Evolutionary conservation across 2,329 filamentous ascomycete species (phyloP).

Genomic region (Penicillium sclerotiorum): DNA sequence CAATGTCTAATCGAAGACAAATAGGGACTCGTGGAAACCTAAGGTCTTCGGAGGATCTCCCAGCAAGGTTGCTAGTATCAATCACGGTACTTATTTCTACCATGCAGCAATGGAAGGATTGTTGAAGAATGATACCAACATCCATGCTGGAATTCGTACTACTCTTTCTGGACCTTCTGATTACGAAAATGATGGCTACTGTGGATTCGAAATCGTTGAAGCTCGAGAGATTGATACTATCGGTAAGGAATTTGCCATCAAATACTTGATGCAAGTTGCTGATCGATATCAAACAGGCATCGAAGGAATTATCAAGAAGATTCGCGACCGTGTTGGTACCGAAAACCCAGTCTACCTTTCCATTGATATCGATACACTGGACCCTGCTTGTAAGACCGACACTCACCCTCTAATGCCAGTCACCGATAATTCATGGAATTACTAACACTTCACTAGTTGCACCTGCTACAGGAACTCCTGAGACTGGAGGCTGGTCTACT

Average conservation of each 20-base stretch:
- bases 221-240: conserved; percentile 71
- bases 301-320: conserved; percentile 76
- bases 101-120: conserved; percentile 78
- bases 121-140: conserved; percentile 78
- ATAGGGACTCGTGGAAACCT: conserved; percentile 67
- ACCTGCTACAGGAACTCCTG: conserved; percentile 60
- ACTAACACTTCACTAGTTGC: conserved; percentile 31
- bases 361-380: conserved; percentile 85
- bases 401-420: conserved; percentile 11
- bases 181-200: conserved; percentile 84
- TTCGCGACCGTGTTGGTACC: conserved; percentile 73
- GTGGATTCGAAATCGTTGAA: conserved; percentile 80
- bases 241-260: conserved; percentile 35
- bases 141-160: conserved; percentile 84
- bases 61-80: conserved; percentile 73
- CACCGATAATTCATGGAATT: background rate
- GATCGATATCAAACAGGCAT: conserved; percentile 41
- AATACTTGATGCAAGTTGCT: too few relatives aligned
- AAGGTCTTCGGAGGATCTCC: conserved; percentile 86
- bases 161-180: conserved; percentile 77
- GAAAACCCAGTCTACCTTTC: conserved; percentile 76
- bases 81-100: conserved; percentile 89
- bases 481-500: conserved; percentile 64
- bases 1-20: background rate
- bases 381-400: conserved; percentile 77